These are phyloP conservation scores for Nevesoporus exiguus DNA, from an alignment of 768 basidiomycete species.

Conservation along the genomic window DNA sequence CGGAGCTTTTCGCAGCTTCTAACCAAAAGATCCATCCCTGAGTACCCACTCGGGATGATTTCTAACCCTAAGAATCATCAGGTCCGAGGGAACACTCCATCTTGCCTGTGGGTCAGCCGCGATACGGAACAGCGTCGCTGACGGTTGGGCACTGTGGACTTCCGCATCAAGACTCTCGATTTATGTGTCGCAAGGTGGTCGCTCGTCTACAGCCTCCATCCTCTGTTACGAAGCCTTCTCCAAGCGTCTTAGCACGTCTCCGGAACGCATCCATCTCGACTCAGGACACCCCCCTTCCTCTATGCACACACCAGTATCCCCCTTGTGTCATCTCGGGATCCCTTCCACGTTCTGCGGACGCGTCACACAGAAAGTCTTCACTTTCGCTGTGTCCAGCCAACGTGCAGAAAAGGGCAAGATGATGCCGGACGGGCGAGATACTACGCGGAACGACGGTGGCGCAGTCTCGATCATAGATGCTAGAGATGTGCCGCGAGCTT, in stretches of 20 bases:
- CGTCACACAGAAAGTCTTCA: constrained; percentile 24
- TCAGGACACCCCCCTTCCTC: constrained; percentile 13
- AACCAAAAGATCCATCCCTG: constrained; percentile 53
- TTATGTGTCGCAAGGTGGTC: constrained; percentile 12
- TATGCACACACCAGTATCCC: constrained; percentile 41
- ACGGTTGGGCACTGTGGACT: constrained; percentile 11
- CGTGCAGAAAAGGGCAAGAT: constrained; percentile 41
- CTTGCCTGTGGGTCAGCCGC: constrained; percentile 21
- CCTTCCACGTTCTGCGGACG: constrained; percentile 28
- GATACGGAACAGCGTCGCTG: constrained; percentile 22
- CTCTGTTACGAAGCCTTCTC: constrained; percentile 40
- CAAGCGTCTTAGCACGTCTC: constrained; percentile 42
- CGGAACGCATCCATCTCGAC: constrained; percentile 45
- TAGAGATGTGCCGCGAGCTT: constrained; percentile 53
- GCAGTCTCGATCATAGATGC: constrained; percentile 16
- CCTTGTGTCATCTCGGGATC: constrained; percentile 54
- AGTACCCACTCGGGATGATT: constrained; percentile 37
- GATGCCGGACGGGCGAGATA: constrained; percentile 48
- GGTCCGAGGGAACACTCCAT: constrained; percentile 31
- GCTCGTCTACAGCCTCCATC: constrained; percentile 22
- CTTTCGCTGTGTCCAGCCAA: constrained; percentile 25
- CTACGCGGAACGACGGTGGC: constrained; percentile 17
- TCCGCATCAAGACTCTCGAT: constrained; percentile 1
- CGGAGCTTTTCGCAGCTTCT: constrained; percentile 31
- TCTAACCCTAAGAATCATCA: constrained; percentile 58